A percentile compares a stretch with the other conserved stretches of the same genome.
Evolutionary conservation across 129 eudicot species (phyloP).

Genomic region (Cynara cardunculus): DNA sequence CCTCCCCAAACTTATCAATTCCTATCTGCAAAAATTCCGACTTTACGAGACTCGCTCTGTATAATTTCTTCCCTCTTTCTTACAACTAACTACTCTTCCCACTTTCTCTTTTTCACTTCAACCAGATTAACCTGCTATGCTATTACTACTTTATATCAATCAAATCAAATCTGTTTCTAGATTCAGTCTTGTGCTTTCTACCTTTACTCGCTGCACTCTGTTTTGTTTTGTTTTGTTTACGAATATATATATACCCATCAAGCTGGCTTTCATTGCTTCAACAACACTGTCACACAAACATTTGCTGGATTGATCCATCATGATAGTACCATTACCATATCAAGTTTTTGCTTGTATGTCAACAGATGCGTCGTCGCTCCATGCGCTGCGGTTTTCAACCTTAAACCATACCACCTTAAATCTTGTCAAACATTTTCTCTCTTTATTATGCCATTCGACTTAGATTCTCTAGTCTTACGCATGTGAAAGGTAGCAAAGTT

Average conservation of each 20-base stretch:
- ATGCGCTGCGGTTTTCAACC: not conserved
- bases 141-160: not conserved
- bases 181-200: not conserved
- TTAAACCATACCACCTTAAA: not conserved
- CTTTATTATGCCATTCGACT: not conserved
- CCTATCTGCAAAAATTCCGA: conserved; percentile 70
- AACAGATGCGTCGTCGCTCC: not conserved
- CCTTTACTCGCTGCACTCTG: no score
- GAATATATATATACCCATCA: no score
- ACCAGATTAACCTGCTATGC: not conserved
- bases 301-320: conserved; percentile 1
- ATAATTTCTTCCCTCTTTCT: conserved; percentile 4
- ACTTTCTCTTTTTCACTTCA: not conserved
- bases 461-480: not conserved
- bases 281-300: not conserved
- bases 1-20: conserved; percentile 22
- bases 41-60: conserved; percentile 96
- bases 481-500: not conserved
- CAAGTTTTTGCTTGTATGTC: not conserved
- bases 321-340: not conserved
- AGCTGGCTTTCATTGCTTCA: conserved; percentile 5
- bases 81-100: not conserved
- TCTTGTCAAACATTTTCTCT: not conserved
- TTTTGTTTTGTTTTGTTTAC: no score
- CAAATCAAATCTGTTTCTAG: not conserved